These are phyloP conservation scores for Boletellus sp. DNA, from an alignment of 768 basidiomycete genomes.

Conservation along the genomic window DNA sequence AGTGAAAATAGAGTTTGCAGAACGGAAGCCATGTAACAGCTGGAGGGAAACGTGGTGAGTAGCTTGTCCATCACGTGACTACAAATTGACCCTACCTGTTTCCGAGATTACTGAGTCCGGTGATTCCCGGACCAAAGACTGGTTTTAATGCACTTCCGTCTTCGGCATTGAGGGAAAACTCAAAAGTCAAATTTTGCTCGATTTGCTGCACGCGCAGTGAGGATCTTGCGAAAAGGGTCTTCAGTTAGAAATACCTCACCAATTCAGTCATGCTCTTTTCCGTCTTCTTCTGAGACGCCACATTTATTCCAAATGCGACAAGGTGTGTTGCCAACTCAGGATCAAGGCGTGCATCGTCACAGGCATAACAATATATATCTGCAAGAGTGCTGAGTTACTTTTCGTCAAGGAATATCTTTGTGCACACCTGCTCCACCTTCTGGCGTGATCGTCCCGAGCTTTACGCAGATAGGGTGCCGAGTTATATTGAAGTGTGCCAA, in stretches of 20 bases:
- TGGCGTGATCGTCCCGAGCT: slow-evolving; percentile 94
- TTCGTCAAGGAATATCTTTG: neutral
- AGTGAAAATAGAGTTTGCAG: slow-evolving; percentile 85
- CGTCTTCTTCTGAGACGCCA: slow-evolving; percentile 78
- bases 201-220: slow-evolving; percentile 62
- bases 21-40: slow-evolving; percentile 97
- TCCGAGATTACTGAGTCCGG: slow-evolving; percentile 88
- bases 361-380: slow-evolving; percentile 94
- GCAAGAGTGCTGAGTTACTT: neutral
- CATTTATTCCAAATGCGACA: slow-evolving; percentile 80
- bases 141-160: slow-evolving; percentile 86
- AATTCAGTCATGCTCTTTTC: slow-evolving; percentile 97
- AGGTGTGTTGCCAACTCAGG: slow-evolving; percentile 74
- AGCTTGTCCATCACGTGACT: neutral
- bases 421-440: slow-evolving; percentile 83
- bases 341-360: slow-evolving; percentile 80
- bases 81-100: slow-evolving; percentile 57
- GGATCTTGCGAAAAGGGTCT: neutral
- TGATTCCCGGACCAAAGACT: slow-evolving; percentile 83
- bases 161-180: slow-evolving; percentile 86
- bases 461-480: slow-evolving; percentile 80
- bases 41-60: slow-evolving; percentile 1
- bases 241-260: slow-evolving; percentile 39
- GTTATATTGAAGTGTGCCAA: slow-evolving; percentile 71
- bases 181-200: slow-evolving; percentile 92